phyloP scores from a whole-genome alignment of 176 grass and related monocot species.

The Pharus latifolius region DNA sequence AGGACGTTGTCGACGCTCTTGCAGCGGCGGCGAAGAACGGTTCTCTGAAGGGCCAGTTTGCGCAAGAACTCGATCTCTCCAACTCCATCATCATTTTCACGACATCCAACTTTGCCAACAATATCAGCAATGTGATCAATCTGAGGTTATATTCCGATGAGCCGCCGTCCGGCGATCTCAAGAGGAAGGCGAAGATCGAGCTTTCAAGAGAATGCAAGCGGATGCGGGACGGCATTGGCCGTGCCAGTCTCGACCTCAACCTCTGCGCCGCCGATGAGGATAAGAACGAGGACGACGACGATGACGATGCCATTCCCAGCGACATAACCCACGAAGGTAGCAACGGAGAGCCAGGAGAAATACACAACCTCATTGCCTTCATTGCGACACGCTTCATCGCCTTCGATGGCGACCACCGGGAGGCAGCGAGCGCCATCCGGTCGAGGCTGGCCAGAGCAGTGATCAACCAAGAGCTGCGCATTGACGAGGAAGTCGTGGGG shows the following conservation, averaged over 20 bases:
- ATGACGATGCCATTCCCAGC: conserved; percentile 44
- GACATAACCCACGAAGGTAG: conserved; percentile 63
- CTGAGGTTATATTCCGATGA: conserved; percentile 26
- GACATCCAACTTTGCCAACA: neutral
- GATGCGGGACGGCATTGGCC: neutral
- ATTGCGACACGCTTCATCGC: neutral
- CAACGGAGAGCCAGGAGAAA: neutral
- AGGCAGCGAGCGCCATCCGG: conserved; percentile 12
- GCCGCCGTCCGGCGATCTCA: conserved; percentile 4
- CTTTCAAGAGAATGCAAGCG: conserved; percentile 20
- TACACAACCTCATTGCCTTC: conserved; percentile 12
- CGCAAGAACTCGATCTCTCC: conserved; percentile 19
- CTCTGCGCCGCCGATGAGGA: conserved; percentile 23
- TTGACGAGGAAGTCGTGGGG: conserved; percentile 33
- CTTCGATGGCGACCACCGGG: neutral
- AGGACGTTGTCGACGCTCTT: conserved; percentile 13
- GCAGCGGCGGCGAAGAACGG: neutral
- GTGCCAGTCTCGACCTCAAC: conserved; percentile 47
- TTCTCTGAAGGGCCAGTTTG: neutral
- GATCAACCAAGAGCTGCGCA: neutral
- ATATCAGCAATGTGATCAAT: neutral
- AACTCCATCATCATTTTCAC: conserved; percentile 41
- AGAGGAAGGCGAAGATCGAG: conserved; percentile 31
- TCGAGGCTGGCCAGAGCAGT: conserved; percentile 27
- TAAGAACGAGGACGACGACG: neutral